A percentile compares a stretch with the other conserved stretches of the same genome.
Conservation (phyloP, 1,284 basidiomycete species). For the Ustilago lituana region DNA sequence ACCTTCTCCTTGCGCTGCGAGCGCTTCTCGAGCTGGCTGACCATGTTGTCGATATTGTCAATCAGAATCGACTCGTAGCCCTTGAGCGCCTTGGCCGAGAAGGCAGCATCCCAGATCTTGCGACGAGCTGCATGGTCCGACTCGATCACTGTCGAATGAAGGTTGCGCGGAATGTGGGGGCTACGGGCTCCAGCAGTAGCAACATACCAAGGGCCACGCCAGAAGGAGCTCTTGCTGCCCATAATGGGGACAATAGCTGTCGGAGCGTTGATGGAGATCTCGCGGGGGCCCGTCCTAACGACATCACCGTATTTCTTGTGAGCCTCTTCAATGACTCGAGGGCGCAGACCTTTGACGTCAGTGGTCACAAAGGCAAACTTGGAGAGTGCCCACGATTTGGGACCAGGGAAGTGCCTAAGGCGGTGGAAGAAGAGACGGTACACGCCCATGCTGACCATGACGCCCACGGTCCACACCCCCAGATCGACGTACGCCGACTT, state of each 20-base stretch:
- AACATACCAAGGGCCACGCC: slow-evolving; percentile 43
- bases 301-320: slow-evolving; percentile 40
- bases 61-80: slow-evolving; percentile 41
- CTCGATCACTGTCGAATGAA: slow-evolving; percentile 29
- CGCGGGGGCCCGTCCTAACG: slow-evolving; percentile 42
- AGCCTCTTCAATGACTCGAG: slow-evolving; percentile 13
- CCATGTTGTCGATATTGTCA: slow-evolving; percentile 25
- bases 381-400: slow-evolving; percentile 19
- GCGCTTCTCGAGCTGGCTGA: slow-evolving; percentile 28
- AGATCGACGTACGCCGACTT: slow-evolving; percentile 11
- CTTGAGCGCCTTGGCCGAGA: slow-evolving; percentile 42
- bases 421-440: slow-evolving; percentile 47
- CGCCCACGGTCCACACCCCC: neutral
- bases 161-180: slow-evolving; percentile 17
- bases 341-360: slow-evolving; percentile 29
- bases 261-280: slow-evolving; percentile 41
- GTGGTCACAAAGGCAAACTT: slow-evolving; percentile 31
- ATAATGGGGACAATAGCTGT: slow-evolving; percentile 24
- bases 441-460: slow-evolving; percentile 26
- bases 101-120: slow-evolving; percentile 47
- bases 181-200: slow-evolving; percentile 13
- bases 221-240: slow-evolving; percentile 25
- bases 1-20: slow-evolving; percentile 25
- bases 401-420: slow-evolving; percentile 32
- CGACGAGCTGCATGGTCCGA: slow-evolving; percentile 22